Percentiles rank a stretch among this genome's conserved stretches.
phyloP scores from a whole-genome alignment of 768 basidiomycete species.

The Daedaleopsis nitida region DNA sequence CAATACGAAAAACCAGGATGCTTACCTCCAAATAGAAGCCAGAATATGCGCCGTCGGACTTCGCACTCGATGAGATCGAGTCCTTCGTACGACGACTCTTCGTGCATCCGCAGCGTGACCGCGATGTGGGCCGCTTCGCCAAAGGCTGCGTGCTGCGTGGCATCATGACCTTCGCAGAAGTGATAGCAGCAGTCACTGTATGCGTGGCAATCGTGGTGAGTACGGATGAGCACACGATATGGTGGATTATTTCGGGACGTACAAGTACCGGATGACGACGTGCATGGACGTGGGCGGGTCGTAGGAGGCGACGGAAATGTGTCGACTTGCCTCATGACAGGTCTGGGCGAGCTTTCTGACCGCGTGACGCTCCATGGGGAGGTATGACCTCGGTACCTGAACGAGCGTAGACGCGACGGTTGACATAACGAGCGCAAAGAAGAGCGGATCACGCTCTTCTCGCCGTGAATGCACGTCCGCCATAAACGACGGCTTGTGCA shows the following conservation, averaged over 20 bases:
- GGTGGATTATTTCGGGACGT: slow-evolving; percentile 34
- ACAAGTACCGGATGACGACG: slow-evolving; percentile 90
- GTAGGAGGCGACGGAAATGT: slow-evolving; percentile 78
- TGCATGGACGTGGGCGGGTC: slow-evolving; percentile 84
- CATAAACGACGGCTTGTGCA: slow-evolving; percentile 92
- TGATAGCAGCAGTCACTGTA: slow-evolving; percentile 81
- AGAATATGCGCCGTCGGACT: slow-evolving; percentile 83
- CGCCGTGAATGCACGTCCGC: slow-evolving; percentile 79
- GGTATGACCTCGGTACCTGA: slow-evolving; percentile 85
- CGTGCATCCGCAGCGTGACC: slow-evolving; percentile 81
- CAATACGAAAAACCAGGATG: slow-evolving; percentile 17
- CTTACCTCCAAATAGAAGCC: slow-evolving; percentile 86
- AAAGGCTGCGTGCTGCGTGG: slow-evolving; percentile 85
- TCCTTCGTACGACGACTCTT: slow-evolving; percentile 80
- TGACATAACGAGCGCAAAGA: slow-evolving; percentile 89
- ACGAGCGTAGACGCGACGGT: slow-evolving; percentile 86
- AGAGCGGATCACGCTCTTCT: slow-evolving; percentile 87
- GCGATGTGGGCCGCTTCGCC: slow-evolving; percentile 87
- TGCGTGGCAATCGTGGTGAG: slow-evolving; percentile 7
- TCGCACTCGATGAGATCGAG: slow-evolving; percentile 88
- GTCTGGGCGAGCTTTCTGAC: slow-evolving; percentile 85
- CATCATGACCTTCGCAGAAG: slow-evolving; percentile 87
- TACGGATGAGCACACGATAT: slow-evolving; percentile 5
- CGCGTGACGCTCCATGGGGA: slow-evolving; percentile 82
- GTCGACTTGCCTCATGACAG: slow-evolving; percentile 81